Base-by-base conservation (phyloP, 345 rosid genomes). In the Eucalyptus victrix region DNA sequence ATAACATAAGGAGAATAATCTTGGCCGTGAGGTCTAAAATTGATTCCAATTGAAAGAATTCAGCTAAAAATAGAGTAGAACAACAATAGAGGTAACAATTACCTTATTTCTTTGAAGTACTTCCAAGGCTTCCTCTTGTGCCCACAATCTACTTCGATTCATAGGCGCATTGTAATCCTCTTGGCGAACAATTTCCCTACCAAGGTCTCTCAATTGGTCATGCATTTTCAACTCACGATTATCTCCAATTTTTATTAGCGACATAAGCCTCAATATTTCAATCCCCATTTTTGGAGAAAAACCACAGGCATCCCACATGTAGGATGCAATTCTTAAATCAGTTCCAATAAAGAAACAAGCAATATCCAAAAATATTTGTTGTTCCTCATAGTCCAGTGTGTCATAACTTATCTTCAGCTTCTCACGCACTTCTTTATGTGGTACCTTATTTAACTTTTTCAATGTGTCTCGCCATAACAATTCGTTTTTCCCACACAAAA, bases 111-210 rank as follows among this genome's bases (percentile, higher is more conserved):
- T 49, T 2, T 49, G 50, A 13, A 49, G 5, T 49, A 1, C 50
- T 49, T 49, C 5, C 0, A 2, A 13, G 50, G 16, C 16, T 49
- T 49, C 50, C 50, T 49, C 50, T 4, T 49, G 50, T 0, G 0
- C 0, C 50, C 50, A 49, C 0, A 49, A 2, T 5, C 50, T 49
- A 49, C 50, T 49, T 49, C 50, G 50, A 13, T 49, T 2, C 1
- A 49, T 49, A 2, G 49, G 2, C 50, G 1, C 2, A 0, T 12
- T 13, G 0, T 0, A 0, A 49, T 49, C 0, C 0, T 26, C 12
- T 49, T 49, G 50, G 2, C 0, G 50, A 49, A 49, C 16, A 49
- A 49, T 49, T 49, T 49, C 50, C 6, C 50, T 49, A 2, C 50
- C 50, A 49, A 49, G 50, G 50, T 49, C 50, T 4, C 50, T 49